Evolutionary conservation across 495 filamentous ascomycete genomes (phyloP), one percentile per base, ranked within the genome.

Genomic region (Aspergillus ostianus): DNA sequence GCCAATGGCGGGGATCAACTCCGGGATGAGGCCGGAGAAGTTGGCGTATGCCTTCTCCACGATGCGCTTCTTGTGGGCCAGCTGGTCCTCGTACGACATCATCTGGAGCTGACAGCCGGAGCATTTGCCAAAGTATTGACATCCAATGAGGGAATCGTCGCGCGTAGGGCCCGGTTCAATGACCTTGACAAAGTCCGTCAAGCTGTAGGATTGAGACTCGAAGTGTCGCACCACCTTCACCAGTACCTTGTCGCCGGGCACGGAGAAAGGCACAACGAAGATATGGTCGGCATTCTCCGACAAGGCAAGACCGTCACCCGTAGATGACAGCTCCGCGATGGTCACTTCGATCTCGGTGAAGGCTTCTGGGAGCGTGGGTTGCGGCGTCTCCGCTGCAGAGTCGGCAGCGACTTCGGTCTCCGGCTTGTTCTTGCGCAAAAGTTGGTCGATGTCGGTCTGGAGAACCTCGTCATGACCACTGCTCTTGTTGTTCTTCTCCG

Each of bases 81-180:
- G 81, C 70, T 98, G 94, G 57, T 90, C 86, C 29, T 82, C 76
- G 73, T 98, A 98, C 47, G 91, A 84, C 57, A 98, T 84, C 91
- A 97, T 97, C 73, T 98, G 94, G 69, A 97, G 90, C 76, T 98
- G 95, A 67, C 94, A 98, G 5, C 94, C 94, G 0, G 90, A 90
- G 71, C 94, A 98, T 54, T 79, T 83, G 32, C 82, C 73, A 67
- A 98, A 98, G 76, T 98, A 98, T 64, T 83, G 78, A 79, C 94
- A 98, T 48, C 80, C 74, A 64, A 96, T 82, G 2, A 85, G 80
- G 48, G 77, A 80, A 67, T 97, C 91, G 61, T 97, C 85, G 62
- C 94, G 86, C 45, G 87, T 76, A 1, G 85, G 82, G 0, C 91
- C 91, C 0, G 94, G 85, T 49, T 80, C 81, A 32, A 89, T 74